A percentile compares a stretch with the other conserved stretches of the same genome.
Evolutionary conservation across 164 flowering plant species (phyloP).

Genomic region (Umbilicus rupestris): DNA sequence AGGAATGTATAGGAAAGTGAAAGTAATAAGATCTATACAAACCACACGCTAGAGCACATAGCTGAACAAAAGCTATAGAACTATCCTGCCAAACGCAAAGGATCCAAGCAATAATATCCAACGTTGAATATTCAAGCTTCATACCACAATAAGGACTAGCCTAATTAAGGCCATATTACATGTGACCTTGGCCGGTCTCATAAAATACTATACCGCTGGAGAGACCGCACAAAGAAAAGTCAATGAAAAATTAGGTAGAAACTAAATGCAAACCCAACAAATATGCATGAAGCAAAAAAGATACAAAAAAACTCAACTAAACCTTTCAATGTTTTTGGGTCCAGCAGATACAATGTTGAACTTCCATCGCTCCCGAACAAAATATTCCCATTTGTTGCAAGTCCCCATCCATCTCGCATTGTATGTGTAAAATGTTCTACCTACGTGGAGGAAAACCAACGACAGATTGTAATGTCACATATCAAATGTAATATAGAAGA

Average conservation of each 20-base stretch:
- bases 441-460: conserved; percentile 32
- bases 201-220: not conserved
- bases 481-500: not conserved
- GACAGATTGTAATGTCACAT: not conserved
- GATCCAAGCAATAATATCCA: not conserved
- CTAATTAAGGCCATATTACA: not conserved
- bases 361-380: conserved; percentile 94
- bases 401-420: conserved; percentile 98
- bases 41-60: not conserved
- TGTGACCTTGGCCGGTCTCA: too few relatives aligned
- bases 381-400: conserved; percentile 90
- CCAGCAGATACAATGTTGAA: conserved; percentile 68
- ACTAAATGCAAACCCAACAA: not conserved
- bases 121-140: not conserved
- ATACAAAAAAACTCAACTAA: not conserved
- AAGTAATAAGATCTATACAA: not conserved
- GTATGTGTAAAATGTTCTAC: conserved; percentile 48
- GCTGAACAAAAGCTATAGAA: too few relatives aligned
- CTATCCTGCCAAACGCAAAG: not conserved
- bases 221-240: not conserved
- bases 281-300: not conserved
- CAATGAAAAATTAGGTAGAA: not conserved
- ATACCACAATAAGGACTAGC: not conserved
- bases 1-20: not conserved
- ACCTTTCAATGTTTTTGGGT: conserved; percentile 73